Evolutionary conservation across 1,139 yeast species (phyloP), one percentile per base, ranked within the genome.

Genomic region (Meyerozyma carpophila): DNA sequence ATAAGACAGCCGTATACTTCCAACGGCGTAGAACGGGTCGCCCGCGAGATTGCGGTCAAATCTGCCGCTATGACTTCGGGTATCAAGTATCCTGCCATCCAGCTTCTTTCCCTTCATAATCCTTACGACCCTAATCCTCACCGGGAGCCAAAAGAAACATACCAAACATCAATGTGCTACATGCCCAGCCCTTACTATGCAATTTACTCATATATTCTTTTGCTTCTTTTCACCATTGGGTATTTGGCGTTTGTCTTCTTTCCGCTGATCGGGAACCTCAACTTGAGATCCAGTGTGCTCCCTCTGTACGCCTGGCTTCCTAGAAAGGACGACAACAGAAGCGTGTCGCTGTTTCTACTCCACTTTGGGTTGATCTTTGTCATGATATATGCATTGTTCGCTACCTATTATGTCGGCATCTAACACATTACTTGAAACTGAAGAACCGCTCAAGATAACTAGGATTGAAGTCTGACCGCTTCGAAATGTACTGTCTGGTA

Each of bases 21-120:
- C 10, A 58, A 61, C 24, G 69, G 71, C 1, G 63, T 63, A 2
- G 58, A 58, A 13, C 51, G 55, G 9, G 54, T 56, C 6, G 77
- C 86, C 0, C 80, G 83, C 41, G 98, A 93, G 61, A 81, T 85
- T 48, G 87, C 97, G 0, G 90, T 90, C 14, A 93, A 93, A 58
- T 79, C 95, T 1, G 81, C 87, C 45, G 86, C 96, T 2, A 88
- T 93, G 96, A 90, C 96, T 18, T 87, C 89, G 75, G 98, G 98
- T 0, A 82, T 93, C 32, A 64, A 72, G 26, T 70, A 70, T 43
- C 98, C 98, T 0, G 98, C 96, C 0, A 76, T 90, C 41, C 97
- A 93, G 58, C 63, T 93, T 34, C 63, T 93, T 10, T 82, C 96
- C 0, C 68, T 93, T 40, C 65, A 76, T 59, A 81, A 83, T 48